Percentiles rank a stretch among this genome's conserved stretches.
These are phyloP conservation scores for Camelina laxa DNA, from an alignment of 345 rosid species.

Conservation along the genomic window DNA sequence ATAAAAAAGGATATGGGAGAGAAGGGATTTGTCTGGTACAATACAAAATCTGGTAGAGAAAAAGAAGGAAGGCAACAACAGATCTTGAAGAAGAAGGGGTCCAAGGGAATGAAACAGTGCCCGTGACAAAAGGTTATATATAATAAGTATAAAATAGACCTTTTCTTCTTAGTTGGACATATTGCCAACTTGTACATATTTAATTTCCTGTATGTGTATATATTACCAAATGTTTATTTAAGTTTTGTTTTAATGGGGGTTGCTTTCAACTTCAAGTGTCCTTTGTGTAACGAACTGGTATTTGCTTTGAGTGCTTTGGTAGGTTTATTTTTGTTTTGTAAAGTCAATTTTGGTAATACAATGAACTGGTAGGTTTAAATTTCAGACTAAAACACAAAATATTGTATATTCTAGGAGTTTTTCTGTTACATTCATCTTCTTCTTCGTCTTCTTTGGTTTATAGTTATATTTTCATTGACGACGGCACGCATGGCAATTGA, in stretches of 20 bases:
- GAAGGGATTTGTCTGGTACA: conserved; percentile 20
- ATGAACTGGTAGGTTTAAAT: not conserved
- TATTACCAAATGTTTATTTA: too few species aligned
- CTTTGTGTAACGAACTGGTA: conserved; percentile 29
- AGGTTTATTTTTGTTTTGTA: not conserved
- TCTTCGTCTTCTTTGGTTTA: conserved; percentile 10
- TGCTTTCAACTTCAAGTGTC: conserved; percentile 23
- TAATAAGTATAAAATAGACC: conserved; percentile 24
- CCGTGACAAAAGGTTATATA: conserved; percentile 32
- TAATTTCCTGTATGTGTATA: too few species aligned
- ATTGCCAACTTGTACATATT: too few species aligned
- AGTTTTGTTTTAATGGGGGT: not conserved
- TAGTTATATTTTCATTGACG: conserved; percentile 15
- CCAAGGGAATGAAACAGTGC: conserved; percentile 44
- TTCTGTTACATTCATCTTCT: not conserved
- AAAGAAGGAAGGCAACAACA: conserved; percentile 39
- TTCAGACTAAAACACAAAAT: not conserved
- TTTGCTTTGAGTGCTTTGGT: conserved; percentile 16
- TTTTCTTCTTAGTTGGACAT: conserved; percentile 33
- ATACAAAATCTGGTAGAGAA: conserved; percentile 38
- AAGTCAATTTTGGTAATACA: not conserved
- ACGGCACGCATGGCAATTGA: conserved; percentile 12
- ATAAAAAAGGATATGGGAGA: conserved; percentile 17
- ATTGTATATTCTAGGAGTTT: not conserved
- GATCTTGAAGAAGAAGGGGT: conserved; percentile 42